These are phyloP conservation scores for Gossypium gossypioides DNA, from an alignment of 441 rosid genomes.

Conservation along the genomic window DNA sequence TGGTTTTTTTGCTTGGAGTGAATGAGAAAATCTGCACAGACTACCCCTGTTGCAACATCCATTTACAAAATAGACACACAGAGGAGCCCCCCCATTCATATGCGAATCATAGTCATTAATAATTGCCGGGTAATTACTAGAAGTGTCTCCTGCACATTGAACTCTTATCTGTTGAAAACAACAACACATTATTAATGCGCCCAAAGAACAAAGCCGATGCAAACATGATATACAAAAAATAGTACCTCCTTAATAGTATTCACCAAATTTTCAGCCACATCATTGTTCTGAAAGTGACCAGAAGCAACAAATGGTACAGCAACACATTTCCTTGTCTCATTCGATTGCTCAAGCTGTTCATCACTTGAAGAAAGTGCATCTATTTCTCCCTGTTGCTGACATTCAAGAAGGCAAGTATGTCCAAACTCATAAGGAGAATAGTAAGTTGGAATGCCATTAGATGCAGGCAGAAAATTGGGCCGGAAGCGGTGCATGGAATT, in stretches of 20 bases:
- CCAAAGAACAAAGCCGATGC: constrained; percentile 18
- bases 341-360: constrained; percentile 28
- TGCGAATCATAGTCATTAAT: constrained; percentile 20
- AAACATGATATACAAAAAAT: constrained; percentile 4
- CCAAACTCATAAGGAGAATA: constrained; percentile 44
- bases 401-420: constrained; percentile 48
- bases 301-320: constrained; percentile 62
- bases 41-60: constrained; percentile 72
- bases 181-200: constrained; percentile 14
- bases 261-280: constrained; percentile 39
- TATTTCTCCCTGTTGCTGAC: constrained; percentile 29
- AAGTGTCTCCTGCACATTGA: constrained; percentile 23
- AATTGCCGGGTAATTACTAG: constrained; percentile 22
- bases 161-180: constrained; percentile 43
- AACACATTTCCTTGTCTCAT: constrained; percentile 42
- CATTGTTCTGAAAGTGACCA: constrained; percentile 42
- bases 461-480: constrained; percentile 38
- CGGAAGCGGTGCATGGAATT: constrained; percentile 61
- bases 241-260: constrained; percentile 60
- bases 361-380: constrained; percentile 29
- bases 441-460: constrained; percentile 43
- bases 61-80: constrained; percentile 54
- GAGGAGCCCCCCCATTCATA: constrained; percentile 25
- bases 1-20: constrained; percentile 46
- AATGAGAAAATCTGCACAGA: constrained; percentile 61